Percentiles rank a stretch among this genome's conserved stretches.
phyloP scores from a whole-genome alignment of 2,329 filamentous ascomycete genomes.

The Ceratocystis cubensis region DNA sequence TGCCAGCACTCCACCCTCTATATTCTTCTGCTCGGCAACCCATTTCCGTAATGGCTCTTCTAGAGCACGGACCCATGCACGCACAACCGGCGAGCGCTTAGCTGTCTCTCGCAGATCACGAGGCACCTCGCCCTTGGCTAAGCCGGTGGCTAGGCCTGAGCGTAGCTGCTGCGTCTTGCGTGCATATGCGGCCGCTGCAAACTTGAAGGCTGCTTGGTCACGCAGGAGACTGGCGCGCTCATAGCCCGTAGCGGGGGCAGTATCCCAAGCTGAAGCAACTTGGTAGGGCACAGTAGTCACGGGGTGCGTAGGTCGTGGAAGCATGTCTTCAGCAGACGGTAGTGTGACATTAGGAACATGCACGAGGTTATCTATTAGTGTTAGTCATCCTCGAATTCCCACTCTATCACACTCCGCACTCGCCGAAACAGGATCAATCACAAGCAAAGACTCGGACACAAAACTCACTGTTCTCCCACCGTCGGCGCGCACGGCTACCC shows the following conservation, averaged over 20 bases:
- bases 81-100: slow-evolving; percentile 68
- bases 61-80: slow-evolving; percentile 65
- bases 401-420: too few species aligned
- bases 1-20: slow-evolving; percentile 18
- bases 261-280: slow-evolving; percentile 74
- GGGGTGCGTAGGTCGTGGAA: slow-evolving; percentile 67
- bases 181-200: slow-evolving; percentile 31
- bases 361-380: slow-evolving; percentile 59
- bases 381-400: background rate
- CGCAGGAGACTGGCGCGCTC: slow-evolving; percentile 25
- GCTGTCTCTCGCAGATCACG: slow-evolving; percentile 68
- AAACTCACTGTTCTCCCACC: slow-evolving; percentile 83
- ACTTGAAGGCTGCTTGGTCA: slow-evolving; percentile 40
- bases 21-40: slow-evolving; percentile 41
- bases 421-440: background rate
- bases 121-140: slow-evolving; percentile 50
- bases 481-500: slow-evolving; percentile 68
- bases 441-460: background rate
- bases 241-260: slow-evolving; percentile 25
- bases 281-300: slow-evolving; percentile 75
- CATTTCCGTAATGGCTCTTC: slow-evolving; percentile 76
- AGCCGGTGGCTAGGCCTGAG: slow-evolving; percentile 32
- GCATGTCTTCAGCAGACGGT: slow-evolving; percentile 71
- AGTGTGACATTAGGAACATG: slow-evolving; percentile 77
- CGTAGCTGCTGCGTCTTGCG: slow-evolving; percentile 37